Evolutionary conservation across 345 rosid species (phyloP), one percentile per base, ranked within the genome.

Genomic region (Eucalyptus caleyi): DNA sequence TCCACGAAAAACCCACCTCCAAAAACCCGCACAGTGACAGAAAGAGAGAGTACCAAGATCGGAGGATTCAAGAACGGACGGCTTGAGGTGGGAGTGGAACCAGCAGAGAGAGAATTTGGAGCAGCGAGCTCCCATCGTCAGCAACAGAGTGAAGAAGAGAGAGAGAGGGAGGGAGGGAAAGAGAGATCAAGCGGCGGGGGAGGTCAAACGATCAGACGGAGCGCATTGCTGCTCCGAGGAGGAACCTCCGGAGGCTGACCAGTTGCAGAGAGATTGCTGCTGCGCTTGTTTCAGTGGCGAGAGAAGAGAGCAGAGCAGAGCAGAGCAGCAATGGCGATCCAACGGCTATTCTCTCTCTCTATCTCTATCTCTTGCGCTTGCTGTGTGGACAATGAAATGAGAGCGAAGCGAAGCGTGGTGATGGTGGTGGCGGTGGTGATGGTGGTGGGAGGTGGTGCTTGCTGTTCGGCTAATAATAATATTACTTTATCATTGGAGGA

Each of bases 21-120:
- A 30, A 30, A 62, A 30, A 62, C 32, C 32, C 69, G 32, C 32
- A 30, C 32, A 34, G 21, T 23, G 11, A 89, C 69, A 51, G 69
- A 89, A 80, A 86, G 81, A 37, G 37, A 80, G 67, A 86, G 44
- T 49, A 97, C 99, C 99, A 86, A 94, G 95, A 93, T 97, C 99
- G 87, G 98, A 94, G 89, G 96, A 93, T 87, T 95, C 95, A 51
- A 92, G 92, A 88, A 91, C 95, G 89, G 94, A 90, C 30, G 95
- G 86, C 90, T 95, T 94, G 89, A 95, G 96, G 87, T 92, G 91
- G 56, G 95, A 93, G n/a, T 93, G 96, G 92, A 94, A 96, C 96
- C 96, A 95, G 90, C 98, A 96, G 72, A 94, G 90, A 9, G 98
- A 95, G 88, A 95, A 90, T 62, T 94, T 96, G 92, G 96, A 96